Percentiles rank a stretch among this genome's conserved stretches.
Conservation (phyloP, 2,329 filamentous ascomycete species). For the Claviceps spartinae region DNA sequence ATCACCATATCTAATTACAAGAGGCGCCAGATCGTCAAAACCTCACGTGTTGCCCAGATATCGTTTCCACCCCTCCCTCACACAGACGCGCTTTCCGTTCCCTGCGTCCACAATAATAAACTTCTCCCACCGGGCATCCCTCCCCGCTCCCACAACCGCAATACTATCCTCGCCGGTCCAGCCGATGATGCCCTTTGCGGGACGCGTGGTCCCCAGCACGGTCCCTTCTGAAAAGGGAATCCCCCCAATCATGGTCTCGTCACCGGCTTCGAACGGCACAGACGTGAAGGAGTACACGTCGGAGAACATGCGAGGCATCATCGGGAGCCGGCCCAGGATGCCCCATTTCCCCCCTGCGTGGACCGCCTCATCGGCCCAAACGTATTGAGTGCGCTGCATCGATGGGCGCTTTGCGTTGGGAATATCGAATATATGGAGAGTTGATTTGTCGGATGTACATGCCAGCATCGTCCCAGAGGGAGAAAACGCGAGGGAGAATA, state of each 20-base stretch:
- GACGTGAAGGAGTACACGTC: slow-evolving; percentile 80
- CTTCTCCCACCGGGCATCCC: slow-evolving; percentile 77
- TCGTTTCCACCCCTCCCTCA: slow-evolving; percentile 69
- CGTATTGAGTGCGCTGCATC: slow-evolving; percentile 18
- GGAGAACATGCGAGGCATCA: slow-evolving; percentile 77
- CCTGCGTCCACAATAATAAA: slow-evolving; percentile 59
- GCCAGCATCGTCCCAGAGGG: slow-evolving; percentile 69
- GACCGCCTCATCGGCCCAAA: slow-evolving; percentile 10
- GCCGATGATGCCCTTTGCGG: slow-evolving; percentile 72
- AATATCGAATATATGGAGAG: slow-evolving; percentile 85
- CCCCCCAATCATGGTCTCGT: slow-evolving; percentile 44
- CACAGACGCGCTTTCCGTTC: slow-evolving; percentile 52
- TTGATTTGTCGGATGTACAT: slow-evolving; percentile 93
- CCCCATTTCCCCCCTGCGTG: slow-evolving; percentile 63
- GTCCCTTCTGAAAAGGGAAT: slow-evolving; percentile 29
- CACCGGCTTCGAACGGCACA: slow-evolving; percentile 68
- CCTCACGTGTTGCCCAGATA: slow-evolving; percentile 41
- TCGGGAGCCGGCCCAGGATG: slow-evolving; percentile 66
- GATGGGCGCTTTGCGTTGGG: slow-evolving; percentile 38
- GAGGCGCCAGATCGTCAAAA: background rate
- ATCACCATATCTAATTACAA: background rate
- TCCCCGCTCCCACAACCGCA: slow-evolving; percentile 64
- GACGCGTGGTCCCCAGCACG: slow-evolving; percentile 38
- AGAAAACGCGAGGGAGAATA: slow-evolving; percentile 81
- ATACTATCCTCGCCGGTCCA: slow-evolving; percentile 68